Conservation (phyloP, 2,329 filamentous ascomycete genomes). For the Xenoacremonium recifei region DNA sequence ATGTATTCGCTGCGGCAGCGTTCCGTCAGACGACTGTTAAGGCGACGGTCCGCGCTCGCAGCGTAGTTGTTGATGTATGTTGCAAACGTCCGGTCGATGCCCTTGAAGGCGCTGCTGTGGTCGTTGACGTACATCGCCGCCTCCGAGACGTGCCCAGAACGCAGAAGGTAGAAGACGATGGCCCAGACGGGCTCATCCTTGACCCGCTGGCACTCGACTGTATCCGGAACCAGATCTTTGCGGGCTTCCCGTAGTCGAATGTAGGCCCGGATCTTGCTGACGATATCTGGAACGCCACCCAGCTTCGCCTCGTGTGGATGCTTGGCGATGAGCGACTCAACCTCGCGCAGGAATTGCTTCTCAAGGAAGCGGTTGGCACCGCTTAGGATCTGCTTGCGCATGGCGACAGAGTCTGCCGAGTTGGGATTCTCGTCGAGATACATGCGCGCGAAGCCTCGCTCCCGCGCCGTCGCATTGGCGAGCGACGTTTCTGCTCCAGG, state of each 20-base stretch:
- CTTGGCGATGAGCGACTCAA: conserved; percentile 75
- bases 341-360: conserved; percentile 72
- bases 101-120: conserved; percentile 78
- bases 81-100: conserved; percentile 86
- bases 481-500: conserved; percentile 56
- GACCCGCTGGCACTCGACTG: conserved; percentile 75
- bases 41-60: conserved; percentile 69
- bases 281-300: conserved; percentile 81
- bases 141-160: conserved; percentile 80
- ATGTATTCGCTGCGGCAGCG: conserved; percentile 89
- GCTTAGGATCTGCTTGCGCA: conserved; percentile 76
- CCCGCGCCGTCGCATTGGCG: conserved; percentile 64
- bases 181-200: conserved; percentile 89
- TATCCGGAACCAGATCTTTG: conserved; percentile 82
- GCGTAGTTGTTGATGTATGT: conserved; percentile 86
- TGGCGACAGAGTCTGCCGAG: conserved; percentile 60
- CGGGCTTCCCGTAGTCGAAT: conserved; percentile 76
- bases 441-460: conserved; percentile 72
- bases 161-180: conserved; percentile 85
- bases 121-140: conserved; percentile 83
- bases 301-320: conserved; percentile 86
- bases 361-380: conserved; percentile 82
- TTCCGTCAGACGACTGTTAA: conserved; percentile 72
- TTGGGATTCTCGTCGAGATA: conserved; percentile 75
- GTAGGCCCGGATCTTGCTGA: conserved; percentile 91